Base-by-base conservation (phyloP, 371 early-diverging fungal species). In the Parasitella parasitica region DNA sequence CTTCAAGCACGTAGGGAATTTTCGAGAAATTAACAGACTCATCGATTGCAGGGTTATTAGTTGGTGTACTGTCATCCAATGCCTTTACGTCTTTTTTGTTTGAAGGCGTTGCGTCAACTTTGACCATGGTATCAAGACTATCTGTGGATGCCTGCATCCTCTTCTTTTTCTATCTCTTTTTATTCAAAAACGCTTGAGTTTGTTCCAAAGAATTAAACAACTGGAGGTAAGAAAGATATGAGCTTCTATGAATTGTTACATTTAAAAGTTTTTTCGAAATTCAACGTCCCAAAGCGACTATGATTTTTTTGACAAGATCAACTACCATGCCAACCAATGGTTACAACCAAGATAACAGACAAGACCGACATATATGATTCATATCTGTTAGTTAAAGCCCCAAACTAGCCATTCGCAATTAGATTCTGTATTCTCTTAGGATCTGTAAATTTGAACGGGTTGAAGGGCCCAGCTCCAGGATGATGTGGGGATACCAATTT, bases 101-200 rank as follows among this genome's bases (percentile, higher is more conserved):
- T 9, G 18, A 46, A 26, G 26, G 22, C 4, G 41, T 7, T 26
- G 27, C n/a, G 49, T 49, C 28, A 7, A 49, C 27, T 6, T 55
- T 34, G 37, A 26, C 30, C 27, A 27, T 36, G 11, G 4, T 39
- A 56, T 38, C 51, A 63, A 38, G 55, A 55, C 32, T 54, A 57
- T 51, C 26, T 22, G 13, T 64, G 64, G 69, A 60, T 57, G 60
- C 61, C 64, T 69, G 69, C 69, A 69, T 69, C 69, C 69, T 69
- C 58, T 63, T 67, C 49, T 49, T 49, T 48, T 2, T 22, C 7
- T 16, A 39, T 39, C 39, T 39, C 39, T 22, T 41, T 39, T 39
- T 16, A 18, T 41, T 2, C 20, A 43, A 20, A 43, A 22, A 43
- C 43, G 43, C 43, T 43, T 9, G 43, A 7, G 43, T 43, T 43